Base-by-base conservation (phyloP, 202 grass and related monocot genomes). In the Dendrocalamus latiflorus region DNA sequence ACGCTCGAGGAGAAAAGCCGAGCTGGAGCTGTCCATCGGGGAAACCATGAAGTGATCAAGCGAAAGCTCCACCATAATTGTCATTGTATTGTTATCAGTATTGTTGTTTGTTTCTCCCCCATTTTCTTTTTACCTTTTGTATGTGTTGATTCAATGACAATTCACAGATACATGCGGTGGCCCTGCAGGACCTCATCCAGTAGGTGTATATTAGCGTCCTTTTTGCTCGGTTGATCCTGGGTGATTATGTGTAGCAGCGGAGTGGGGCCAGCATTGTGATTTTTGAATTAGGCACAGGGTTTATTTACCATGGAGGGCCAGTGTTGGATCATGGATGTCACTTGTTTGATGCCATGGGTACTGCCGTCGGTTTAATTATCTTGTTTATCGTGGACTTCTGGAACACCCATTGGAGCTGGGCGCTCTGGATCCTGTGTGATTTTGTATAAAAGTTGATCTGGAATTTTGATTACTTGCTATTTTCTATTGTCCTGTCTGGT, bases 181-280 rank as follows among this genome's bases (percentile, higher is more conserved):
- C 71, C 78, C 77, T 30, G 20, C 50, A 22, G 28, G 25, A 43
- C 74, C 80, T 83, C 79, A 78, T 70, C 79, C 60, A 43, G 53
- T 83, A 79, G 79, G 60, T 83, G 83, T 83, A 86, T 37, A 90
- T 74, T 78, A 79, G 83, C 45, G 71, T 63, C 36, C 72, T 61
- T 83, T 86, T 79, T 90, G 88, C 81, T 63, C 9, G 49, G 38
- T 83, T 83, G 75, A 62, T 75, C 44, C 5, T 68, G 66, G 74
- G 60, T 81, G 78, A 48, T 76, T 53, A 68, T 79, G 72, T 62
- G 79, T 63, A 69, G 78, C 56, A 48, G 59, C 47, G 22, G 59
- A 51, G 1, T 58, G 37, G 54, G 17, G 30, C 60, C 50, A 33
- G 75, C 49, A 64, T 68, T 83, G 42, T 68, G 79, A 68, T 55